Conservation (phyloP, 257 asterid genomes). For the Solanum phureja region DNA sequence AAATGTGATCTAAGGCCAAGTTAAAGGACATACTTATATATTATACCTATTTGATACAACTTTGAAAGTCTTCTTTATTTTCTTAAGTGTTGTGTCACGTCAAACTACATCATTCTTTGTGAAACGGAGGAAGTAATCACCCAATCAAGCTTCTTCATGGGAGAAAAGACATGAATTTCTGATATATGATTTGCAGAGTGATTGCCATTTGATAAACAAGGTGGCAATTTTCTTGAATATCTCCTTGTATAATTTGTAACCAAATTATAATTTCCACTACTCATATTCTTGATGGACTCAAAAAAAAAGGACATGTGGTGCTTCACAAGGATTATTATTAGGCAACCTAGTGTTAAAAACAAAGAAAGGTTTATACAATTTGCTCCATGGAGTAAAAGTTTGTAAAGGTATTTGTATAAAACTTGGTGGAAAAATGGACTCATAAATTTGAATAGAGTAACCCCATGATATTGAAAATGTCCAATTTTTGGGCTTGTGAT, state of each 20-base stretch:
- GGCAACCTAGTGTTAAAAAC: slow-evolving; percentile 25
- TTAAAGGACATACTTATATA: too few species aligned
- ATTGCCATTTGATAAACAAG: too few species aligned
- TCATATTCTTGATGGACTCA: background rate
- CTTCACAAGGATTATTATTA: slow-evolving; percentile 1
- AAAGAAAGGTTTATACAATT: slow-evolving; percentile 7
- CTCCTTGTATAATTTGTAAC: background rate
- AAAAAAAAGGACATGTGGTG: slow-evolving; percentile 8
- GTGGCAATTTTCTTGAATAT: too few species aligned
- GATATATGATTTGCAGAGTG: too few species aligned
- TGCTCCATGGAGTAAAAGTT: slow-evolving; percentile 20
- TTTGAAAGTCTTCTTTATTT: too few species aligned
- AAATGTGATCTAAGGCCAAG: too few species aligned
- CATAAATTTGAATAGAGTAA: slow-evolving; percentile 33
- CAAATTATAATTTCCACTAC: background rate
- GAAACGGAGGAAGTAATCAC: too few species aligned
- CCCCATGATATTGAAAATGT: slow-evolving; percentile 41
- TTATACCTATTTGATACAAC: too few species aligned
- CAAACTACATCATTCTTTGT: too few species aligned
- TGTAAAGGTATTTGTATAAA: slow-evolving; percentile 21
- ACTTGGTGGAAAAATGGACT: slow-evolving; percentile 27
- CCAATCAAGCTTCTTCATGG: too few species aligned
- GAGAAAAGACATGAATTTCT: too few species aligned
- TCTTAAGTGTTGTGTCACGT: too few species aligned
- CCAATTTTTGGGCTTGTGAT: slow-evolving; percentile 32